Conservation (phyloP, 2,329 filamentous ascomycete species). For the Xylariaceae sp. region DNA sequence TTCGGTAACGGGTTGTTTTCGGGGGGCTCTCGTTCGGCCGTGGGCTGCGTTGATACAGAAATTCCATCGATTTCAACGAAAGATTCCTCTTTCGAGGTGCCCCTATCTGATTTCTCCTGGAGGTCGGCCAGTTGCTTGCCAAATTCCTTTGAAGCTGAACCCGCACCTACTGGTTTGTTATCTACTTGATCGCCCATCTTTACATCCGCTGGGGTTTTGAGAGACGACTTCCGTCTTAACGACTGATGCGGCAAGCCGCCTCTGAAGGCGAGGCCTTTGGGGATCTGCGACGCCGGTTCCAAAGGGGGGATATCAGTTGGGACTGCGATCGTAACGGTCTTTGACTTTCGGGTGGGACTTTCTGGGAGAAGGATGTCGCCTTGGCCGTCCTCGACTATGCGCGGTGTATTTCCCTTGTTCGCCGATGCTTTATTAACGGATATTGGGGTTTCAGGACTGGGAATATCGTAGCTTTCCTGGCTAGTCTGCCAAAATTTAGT, state of each 20-base stretch:
- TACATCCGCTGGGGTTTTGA: constrained; percentile 2
- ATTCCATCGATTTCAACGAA: constrained; percentile 6
- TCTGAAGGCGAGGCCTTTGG: constrained; percentile 10
- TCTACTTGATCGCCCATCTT: constrained; percentile 26
- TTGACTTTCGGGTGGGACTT: constrained; percentile 15
- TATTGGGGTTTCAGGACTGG: constrained; percentile 19
- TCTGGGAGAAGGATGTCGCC: constrained; percentile 4
- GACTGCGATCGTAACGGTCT: constrained; percentile 18
- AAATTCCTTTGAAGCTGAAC: neutral
- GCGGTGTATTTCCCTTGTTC: constrained; percentile 15
- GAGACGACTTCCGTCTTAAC: constrained; percentile 14
- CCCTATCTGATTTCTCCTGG: neutral
- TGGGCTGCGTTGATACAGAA: neutral
- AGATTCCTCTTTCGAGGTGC: constrained; percentile 16
- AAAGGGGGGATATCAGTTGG: constrained; percentile 11
- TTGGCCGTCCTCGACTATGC: constrained; percentile 16
- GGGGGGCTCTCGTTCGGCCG: neutral
- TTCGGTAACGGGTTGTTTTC: neutral
- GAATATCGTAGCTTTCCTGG: constrained; percentile 31
- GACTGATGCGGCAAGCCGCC: constrained; percentile 16
- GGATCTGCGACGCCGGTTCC: constrained; percentile 26
- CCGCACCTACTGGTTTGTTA: constrained; percentile 5
- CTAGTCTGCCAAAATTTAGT: constrained; percentile 28
- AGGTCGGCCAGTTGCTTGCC: neutral
- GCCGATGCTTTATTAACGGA: constrained; percentile 4